Evolutionary conservation across 2,329 filamentous ascomycete genomes (phyloP).

Genomic region (Microdochium trichocladiopsis): DNA sequence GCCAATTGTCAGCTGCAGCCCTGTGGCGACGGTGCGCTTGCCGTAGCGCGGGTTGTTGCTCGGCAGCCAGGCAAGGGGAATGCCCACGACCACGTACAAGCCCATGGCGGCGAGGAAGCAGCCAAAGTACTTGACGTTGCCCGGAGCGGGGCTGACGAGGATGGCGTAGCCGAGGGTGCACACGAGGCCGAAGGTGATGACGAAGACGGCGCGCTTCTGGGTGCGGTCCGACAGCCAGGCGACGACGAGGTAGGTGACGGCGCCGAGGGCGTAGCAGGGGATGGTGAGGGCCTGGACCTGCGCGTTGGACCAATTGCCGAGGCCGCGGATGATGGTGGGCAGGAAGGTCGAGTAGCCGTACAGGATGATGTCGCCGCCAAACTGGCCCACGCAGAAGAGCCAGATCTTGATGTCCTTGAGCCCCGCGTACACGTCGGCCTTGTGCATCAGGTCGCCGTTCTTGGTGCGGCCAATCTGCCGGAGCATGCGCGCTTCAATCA

Average conservation of each 20-base stretch:
- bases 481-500: constrained; percentile 9
- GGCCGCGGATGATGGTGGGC: constrained; percentile 59
- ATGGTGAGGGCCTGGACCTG: constrained; percentile 62
- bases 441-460: constrained; percentile 19
- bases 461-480: constrained; percentile 27
- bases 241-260: constrained; percentile 49
- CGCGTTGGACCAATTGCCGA: constrained; percentile 47
- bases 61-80: constrained; percentile 33
- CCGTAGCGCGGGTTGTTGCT: constrained; percentile 57
- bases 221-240: constrained; percentile 51
- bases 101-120: constrained; percentile 58
- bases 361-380: constrained; percentile 57
- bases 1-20: constrained; percentile 55
- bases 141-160: constrained; percentile 33
- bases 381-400: constrained; percentile 51
- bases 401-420: constrained; percentile 60
- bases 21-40: constrained; percentile 55
- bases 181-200: constrained; percentile 37
- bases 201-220: constrained; percentile 49
- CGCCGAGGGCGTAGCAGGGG: constrained; percentile 59
- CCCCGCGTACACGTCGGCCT: constrained; percentile 47
- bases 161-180: constrained; percentile 53
- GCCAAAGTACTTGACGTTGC: constrained; percentile 48
- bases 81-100: constrained; percentile 39
- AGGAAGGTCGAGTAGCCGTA: constrained; percentile 64